A percentile compares a stretch with the other conserved stretches of the same genome.
Evolutionary conservation across 805 yeast species (phyloP).

Genomic region (Phaffomyces thermotolerans): DNA sequence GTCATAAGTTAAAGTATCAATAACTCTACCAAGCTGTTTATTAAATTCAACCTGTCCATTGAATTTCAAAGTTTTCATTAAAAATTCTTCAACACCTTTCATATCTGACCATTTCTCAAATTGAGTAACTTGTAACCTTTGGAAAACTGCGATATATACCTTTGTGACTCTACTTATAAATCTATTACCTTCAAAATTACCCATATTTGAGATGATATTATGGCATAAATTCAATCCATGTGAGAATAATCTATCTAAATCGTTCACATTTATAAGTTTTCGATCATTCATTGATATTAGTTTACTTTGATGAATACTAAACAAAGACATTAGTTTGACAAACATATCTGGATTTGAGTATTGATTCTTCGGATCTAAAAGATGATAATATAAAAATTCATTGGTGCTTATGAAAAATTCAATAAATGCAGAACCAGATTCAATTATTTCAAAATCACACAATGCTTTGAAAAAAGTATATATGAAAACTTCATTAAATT

Average conservation of each 20-base stretch:
- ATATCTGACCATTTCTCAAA: neutral
- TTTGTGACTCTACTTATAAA: neutral
- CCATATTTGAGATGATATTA: neutral
- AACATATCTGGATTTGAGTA: neutral
- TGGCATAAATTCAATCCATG: constrained; percentile 5
- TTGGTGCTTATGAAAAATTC: neutral
- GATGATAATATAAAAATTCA: constrained; percentile 6
- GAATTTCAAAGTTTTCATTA: too few species aligned
- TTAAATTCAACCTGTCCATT: too few species aligned
- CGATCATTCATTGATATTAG: neutral
- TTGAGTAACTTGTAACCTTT: neutral
- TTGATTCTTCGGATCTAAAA: constrained; percentile 6
- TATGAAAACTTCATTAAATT: neutral
- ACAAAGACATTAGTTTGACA: neutral
- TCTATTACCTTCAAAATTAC: neutral
- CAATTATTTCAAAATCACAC: neutral
- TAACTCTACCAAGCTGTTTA: too few species aligned
- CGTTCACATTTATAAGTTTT: neutral
- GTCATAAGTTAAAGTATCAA: too few species aligned
- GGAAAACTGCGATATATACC: neutral
- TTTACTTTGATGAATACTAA: neutral
- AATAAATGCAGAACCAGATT: neutral
- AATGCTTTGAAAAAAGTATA: constrained; percentile 1
- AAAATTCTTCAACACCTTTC: neutral
- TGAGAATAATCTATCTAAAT: neutral